phyloP scores from a whole-genome alignment of 2,329 filamentous ascomycete species.

The Ophiocordyceps robertsii region DNA sequence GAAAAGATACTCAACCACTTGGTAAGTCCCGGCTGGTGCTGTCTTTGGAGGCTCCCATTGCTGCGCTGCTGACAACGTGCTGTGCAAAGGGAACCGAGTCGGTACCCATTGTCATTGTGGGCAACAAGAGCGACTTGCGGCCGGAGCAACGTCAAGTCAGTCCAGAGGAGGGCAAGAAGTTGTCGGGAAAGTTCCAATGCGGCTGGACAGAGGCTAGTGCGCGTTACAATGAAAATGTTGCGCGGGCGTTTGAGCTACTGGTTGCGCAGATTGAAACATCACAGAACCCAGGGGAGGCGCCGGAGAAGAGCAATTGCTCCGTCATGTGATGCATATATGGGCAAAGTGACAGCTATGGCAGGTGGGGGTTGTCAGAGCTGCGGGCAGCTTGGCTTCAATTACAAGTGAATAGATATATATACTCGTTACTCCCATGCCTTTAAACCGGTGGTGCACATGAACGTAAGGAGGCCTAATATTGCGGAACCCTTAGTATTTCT shows the following conservation, averaged over 20 bases:
- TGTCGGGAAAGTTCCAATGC: conserved; percentile 79
- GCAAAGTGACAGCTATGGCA: not conserved
- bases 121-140: conserved; percentile 91
- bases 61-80: not conserved
- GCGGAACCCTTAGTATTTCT: no score
- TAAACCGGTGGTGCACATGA: no score
- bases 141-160: conserved; percentile 88
- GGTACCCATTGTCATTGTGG: conserved; percentile 87
- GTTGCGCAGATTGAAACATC: conserved; percentile 91
- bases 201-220: conserved; percentile 93
- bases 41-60: no score
- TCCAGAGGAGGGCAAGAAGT: conserved; percentile 68
- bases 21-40: no score
- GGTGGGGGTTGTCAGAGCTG: not conserved
- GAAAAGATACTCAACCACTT: conserved; percentile 97
- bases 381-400: not conserved
- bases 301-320: conserved; percentile 65
- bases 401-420: not conserved
- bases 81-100: conserved; percentile 73
- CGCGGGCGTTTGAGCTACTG: conserved; percentile 84
- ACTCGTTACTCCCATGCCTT: no score
- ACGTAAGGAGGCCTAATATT: no score
- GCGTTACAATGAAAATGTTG: conserved; percentile 86
- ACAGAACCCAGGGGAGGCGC: conserved; percentile 76
- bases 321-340: conserved; percentile 52